Conservation (phyloP, 2,329 filamentous ascomycete genomes). For the Escovopsis sp. region DNA sequence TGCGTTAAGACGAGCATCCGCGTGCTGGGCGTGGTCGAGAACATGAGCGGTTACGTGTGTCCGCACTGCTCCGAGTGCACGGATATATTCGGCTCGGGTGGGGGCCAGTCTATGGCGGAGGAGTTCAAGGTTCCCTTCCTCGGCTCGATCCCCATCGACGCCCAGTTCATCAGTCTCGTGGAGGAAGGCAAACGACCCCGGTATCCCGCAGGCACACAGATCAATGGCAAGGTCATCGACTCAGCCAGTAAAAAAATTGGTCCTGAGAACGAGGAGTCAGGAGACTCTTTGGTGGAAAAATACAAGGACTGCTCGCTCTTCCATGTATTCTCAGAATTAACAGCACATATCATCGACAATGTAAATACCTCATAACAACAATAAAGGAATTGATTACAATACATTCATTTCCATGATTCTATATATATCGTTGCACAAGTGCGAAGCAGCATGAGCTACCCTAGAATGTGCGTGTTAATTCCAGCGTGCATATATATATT, state of each 20-base stretch:
- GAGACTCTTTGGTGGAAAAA: constrained; percentile 47
- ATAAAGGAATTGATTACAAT: too few species aligned
- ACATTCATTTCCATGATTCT: too few species aligned
- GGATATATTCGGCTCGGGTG: constrained; percentile 84
- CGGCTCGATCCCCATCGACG: constrained; percentile 81
- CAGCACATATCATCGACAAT: constrained; percentile 17
- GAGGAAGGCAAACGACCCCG: constrained; percentile 54
- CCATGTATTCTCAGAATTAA: constrained; percentile 53
- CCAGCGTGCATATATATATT: too few species aligned
- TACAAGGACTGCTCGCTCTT: constrained; percentile 58
- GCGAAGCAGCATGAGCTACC: too few species aligned
- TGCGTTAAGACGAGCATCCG: constrained; percentile 69
- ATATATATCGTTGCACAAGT: too few species aligned
- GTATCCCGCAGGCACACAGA: constrained; percentile 53
- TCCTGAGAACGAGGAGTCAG: constrained; percentile 5
- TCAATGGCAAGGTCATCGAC: constrained; percentile 42
- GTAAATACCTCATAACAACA: not conserved
- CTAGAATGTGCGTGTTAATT: too few species aligned
- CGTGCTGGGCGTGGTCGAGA: constrained; percentile 84
- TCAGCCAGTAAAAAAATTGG: constrained; percentile 6
- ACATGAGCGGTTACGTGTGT: constrained; percentile 90
- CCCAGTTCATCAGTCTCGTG: constrained; percentile 75
- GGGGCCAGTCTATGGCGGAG: constrained; percentile 74
- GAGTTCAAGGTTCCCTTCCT: constrained; percentile 77
- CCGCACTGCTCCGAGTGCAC: constrained; percentile 71